These are phyloP conservation scores for Aphanomyces stellatus DNA, from an alignment of 352 stramenopile genomes.

Conservation along the genomic window DNA sequence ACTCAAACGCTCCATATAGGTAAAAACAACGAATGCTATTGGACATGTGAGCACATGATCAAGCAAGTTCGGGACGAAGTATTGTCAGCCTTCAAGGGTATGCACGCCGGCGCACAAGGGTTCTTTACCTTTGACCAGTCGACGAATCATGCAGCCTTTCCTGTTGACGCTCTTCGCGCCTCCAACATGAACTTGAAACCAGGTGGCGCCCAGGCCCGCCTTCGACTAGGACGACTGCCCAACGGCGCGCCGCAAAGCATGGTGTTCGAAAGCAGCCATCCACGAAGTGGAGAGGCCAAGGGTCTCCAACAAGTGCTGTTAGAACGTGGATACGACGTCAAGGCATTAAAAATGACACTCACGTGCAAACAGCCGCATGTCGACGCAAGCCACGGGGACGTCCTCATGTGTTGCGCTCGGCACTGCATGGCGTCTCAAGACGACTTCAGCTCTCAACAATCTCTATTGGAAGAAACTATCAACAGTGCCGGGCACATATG, in stretches of 20 bases:
- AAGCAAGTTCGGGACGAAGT: neutral
- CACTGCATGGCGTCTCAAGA: conserved; percentile 1
- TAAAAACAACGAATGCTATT: conserved; percentile 10
- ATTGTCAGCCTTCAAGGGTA: neutral
- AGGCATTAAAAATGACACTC: neutral
- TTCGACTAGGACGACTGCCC: neutral
- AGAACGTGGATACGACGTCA: neutral
- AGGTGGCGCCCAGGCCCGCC: neutral
- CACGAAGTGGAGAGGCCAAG: neutral
- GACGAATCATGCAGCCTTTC: conserved; percentile 9
- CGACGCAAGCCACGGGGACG: neutral
- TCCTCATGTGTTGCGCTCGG: conserved; percentile 1
- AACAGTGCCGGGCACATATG: neutral
- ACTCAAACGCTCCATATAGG: neutral
- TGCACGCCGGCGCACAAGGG: neutral
- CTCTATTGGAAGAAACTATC: neutral
- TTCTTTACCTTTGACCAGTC: conserved; percentile 9
- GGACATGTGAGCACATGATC: conserved; percentile 3
- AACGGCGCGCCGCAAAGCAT: neutral
- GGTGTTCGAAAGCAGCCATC: neutral
- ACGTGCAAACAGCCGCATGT: neutral
- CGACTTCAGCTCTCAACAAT: neutral
- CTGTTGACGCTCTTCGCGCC: neutral
- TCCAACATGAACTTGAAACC: conserved; percentile 10
- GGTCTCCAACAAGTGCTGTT: neutral